These are phyloP conservation scores for Mycena vulgaris DNA, from an alignment of 768 basidiomycete species.

Conservation along the genomic window DNA sequence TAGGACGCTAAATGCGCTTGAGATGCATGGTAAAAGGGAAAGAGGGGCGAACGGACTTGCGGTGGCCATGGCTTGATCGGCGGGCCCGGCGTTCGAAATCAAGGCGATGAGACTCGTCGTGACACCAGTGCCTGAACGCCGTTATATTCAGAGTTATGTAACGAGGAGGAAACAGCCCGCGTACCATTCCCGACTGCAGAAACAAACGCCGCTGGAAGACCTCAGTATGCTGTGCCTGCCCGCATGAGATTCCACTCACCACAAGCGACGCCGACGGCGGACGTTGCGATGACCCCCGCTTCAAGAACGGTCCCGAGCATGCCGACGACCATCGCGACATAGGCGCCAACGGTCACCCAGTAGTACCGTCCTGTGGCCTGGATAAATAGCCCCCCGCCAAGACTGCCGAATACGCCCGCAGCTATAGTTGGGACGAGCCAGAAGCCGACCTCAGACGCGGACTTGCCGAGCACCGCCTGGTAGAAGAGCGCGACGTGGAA, in stretches of 20 bases:
- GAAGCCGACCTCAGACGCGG: constrained; percentile 65
- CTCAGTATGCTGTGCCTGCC: background rate
- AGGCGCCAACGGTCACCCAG: constrained; percentile 61
- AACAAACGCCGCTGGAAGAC: constrained; percentile 17
- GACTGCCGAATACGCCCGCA: constrained; percentile 64
- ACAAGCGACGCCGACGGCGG: constrained; percentile 55
- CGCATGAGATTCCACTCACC: constrained; percentile 50
- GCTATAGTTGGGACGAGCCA: constrained; percentile 66
- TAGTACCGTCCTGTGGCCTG: constrained; percentile 74
- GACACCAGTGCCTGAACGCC: constrained; percentile 59
- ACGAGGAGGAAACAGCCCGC: background rate
- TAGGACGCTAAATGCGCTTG: constrained; percentile 64
- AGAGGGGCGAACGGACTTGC: constrained; percentile 57
- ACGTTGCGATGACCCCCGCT: constrained; percentile 56
- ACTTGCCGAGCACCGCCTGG: constrained; percentile 68
- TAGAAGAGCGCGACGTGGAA: constrained; percentile 72
- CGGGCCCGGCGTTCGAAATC: constrained; percentile 74
- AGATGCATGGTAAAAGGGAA: background rate
- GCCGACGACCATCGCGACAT: constrained; percentile 56
- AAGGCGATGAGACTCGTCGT: constrained; percentile 73
- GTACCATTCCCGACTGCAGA: constrained; percentile 57
- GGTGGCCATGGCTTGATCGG: constrained; percentile 76
- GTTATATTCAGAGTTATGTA: background rate
- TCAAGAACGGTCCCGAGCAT: constrained; percentile 54
- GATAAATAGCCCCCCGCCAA: constrained; percentile 67